Conservation (phyloP, 371 early-diverging fungal species). For the Furculomyces boomerangus region DNA sequence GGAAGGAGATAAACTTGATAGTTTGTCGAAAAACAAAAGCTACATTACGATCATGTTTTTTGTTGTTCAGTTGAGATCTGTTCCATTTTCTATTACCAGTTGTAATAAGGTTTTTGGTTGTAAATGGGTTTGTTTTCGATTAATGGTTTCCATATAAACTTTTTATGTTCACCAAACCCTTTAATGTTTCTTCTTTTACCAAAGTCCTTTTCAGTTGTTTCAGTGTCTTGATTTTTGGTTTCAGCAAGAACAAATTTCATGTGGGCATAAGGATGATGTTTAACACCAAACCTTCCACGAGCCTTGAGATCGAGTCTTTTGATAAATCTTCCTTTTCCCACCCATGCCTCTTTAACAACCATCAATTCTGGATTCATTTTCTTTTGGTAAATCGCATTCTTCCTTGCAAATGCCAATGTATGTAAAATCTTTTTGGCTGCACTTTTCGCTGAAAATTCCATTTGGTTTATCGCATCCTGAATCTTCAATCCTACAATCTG, state of each 20-base stretch:
- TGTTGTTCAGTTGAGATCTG: too few species aligned
- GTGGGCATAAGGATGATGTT: slow-evolving; percentile 61
- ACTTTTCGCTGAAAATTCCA: slow-evolving; percentile 68
- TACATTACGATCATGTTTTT: too few species aligned
- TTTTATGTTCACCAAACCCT: slow-evolving; percentile 28
- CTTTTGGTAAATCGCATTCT: slow-evolving; percentile 48
- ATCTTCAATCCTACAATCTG: slow-evolving; percentile 61
- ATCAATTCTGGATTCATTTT: slow-evolving; percentile 41
- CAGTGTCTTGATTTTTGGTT: slow-evolving; percentile 9
- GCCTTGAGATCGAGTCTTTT: slow-evolving; percentile 55
- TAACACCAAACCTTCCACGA: slow-evolving; percentile 63
- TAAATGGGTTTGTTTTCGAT: slow-evolving; percentile 58
- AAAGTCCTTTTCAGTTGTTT: slow-evolving; percentile 11
- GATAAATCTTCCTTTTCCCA: slow-evolving; percentile 71
- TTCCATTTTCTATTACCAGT: slow-evolving; percentile 49
- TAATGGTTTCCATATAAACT: slow-evolving; percentile 52
- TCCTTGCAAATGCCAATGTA: slow-evolving; percentile 51
- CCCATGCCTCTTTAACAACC: slow-evolving; percentile 49
- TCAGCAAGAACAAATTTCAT: slow-evolving; percentile 61
- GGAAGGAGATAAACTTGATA: too few species aligned
- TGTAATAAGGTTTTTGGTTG: slow-evolving; percentile 52
- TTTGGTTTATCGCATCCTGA: slow-evolving; percentile 66
- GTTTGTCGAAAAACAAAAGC: too few species aligned
- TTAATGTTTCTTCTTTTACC: slow-evolving; percentile 27
- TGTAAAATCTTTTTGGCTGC: slow-evolving; percentile 48